Conservation (phyloP, 805 yeast genomes). For the Saccharomycopsis guyanensis region DNA sequence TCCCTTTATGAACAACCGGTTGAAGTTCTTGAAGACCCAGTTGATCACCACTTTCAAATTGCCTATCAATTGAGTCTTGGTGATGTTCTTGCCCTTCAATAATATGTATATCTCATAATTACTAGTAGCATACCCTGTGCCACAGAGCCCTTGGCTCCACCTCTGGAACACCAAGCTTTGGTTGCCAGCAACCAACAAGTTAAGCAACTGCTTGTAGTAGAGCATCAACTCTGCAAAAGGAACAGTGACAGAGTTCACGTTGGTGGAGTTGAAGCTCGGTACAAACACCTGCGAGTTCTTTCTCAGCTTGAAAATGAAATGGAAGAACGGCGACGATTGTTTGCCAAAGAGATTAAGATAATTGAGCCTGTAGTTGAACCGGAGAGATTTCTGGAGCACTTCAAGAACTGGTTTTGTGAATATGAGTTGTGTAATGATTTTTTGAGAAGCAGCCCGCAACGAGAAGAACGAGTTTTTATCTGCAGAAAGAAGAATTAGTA, state of each 20-base stretch:
- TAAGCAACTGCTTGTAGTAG: conserved; percentile 15
- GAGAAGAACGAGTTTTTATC: conserved; percentile 75
- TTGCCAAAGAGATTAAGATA: conserved; percentile 22
- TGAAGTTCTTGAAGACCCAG: conserved; percentile 21
- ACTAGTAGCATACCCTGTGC: conserved; percentile 16
- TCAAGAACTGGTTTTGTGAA: background rate
- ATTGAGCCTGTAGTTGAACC: conserved; percentile 32
- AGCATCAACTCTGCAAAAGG: conserved; percentile 14
- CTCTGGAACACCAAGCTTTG: conserved; percentile 39
- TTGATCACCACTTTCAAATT: conserved; percentile 19
- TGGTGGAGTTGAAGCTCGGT: conserved; percentile 25
- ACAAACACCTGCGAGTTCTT: conserved; percentile 56
- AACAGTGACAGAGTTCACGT: conserved; percentile 2
- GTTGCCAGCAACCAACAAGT: conserved; percentile 24
- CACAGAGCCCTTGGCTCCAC: conserved; percentile 28
- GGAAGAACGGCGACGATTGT: conserved; percentile 45
- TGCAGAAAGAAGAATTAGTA: conserved; percentile 39
- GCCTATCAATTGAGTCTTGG: conserved; percentile 10
- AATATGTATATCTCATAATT: conserved; percentile 17
- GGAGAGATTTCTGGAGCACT: conserved; percentile 29
- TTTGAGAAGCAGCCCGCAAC: conserved; percentile 53
- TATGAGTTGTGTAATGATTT: conserved; percentile 38
- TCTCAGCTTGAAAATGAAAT: conserved; percentile 74
- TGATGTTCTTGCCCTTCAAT: conserved; percentile 5
- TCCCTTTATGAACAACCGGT: conserved; percentile 17